phyloP scores from a whole-genome alignment of 441 rosid species.

The Euphorbia schlechtendalii region DNA sequence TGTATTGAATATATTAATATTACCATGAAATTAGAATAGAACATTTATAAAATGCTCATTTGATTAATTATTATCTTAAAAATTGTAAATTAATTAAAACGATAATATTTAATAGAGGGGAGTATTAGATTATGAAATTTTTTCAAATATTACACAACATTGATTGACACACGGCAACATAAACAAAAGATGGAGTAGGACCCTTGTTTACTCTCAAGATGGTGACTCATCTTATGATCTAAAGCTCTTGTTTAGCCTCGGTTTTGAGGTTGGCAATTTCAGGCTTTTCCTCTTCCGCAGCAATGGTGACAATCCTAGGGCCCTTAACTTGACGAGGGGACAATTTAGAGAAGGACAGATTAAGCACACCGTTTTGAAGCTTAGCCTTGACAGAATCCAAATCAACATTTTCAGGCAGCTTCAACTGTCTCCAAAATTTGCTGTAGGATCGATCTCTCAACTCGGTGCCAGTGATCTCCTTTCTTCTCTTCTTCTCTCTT shows the following conservation, averaged over 20 bases:
- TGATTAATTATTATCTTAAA: too few species aligned
- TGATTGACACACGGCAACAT: too few species aligned
- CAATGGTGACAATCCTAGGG: constrained; percentile 50
- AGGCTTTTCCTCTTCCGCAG: constrained; percentile 23
- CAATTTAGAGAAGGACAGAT: constrained; percentile 41
- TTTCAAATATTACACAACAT: too few species aligned
- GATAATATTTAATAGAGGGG: too few species aligned
- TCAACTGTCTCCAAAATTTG: constrained; percentile 73
- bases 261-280: constrained; percentile 25
- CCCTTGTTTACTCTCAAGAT: too few species aligned
- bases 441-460: constrained; percentile 64
- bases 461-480: constrained; percentile 70
- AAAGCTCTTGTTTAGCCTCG: constrained; percentile 40
- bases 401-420: constrained; percentile 62
- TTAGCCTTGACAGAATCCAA: constrained; percentile 53
- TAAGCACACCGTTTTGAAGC: constrained; percentile 62
- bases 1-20: too few species aligned
- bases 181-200: too few species aligned
- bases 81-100: too few species aligned
- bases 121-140: too few species aligned
- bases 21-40: too few species aligned
- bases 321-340: constrained; percentile 51
- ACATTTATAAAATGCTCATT: too few species aligned
- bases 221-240: not conserved
- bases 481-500: constrained; percentile 51